These are phyloP conservation scores for Starmerella bombi DNA, from an alignment of 805 yeast species.

Conservation along the genomic window DNA sequence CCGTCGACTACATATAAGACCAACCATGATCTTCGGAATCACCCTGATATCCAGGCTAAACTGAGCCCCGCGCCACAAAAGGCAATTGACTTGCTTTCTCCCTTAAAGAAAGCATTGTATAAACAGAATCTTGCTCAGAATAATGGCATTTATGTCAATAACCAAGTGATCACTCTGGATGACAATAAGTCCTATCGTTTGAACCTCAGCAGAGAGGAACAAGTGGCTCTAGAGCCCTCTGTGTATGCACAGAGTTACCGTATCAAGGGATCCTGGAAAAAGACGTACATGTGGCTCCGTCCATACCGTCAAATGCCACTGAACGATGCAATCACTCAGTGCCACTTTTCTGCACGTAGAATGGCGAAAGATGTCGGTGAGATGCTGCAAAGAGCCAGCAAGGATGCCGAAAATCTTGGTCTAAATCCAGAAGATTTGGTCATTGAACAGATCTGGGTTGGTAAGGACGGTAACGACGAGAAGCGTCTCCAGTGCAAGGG, in stretches of 20 bases:
- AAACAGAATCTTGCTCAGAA: slow-evolving; percentile 44
- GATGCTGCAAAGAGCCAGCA: slow-evolving; percentile 56
- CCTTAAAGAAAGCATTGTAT: slow-evolving; percentile 57
- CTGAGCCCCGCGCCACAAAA: slow-evolving; percentile 42
- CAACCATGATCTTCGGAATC: slow-evolving; percentile 18
- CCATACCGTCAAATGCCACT: slow-evolving; percentile 59
- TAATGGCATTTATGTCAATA: slow-evolving; percentile 58
- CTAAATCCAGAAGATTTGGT: slow-evolving; percentile 50
- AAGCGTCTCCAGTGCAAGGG: slow-evolving; percentile 72
- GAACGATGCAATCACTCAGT: slow-evolving; percentile 75
- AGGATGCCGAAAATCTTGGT: slow-evolving; percentile 50
- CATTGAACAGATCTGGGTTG: slow-evolving; percentile 77
- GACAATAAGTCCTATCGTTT: slow-evolving; percentile 38
- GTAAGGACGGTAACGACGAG: slow-evolving; percentile 67
- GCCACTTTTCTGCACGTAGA: slow-evolving; percentile 73
- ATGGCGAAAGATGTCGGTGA: slow-evolving; percentile 68
- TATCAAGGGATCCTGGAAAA: slow-evolving; percentile 76
- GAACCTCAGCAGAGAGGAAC: slow-evolving; percentile 47
- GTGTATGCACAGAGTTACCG: slow-evolving; percentile 70
- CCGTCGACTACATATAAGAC: slow-evolving; percentile 7
- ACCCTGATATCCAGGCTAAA: slow-evolving; percentile 17
- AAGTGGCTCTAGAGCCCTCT: slow-evolving; percentile 74
- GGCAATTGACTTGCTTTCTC: slow-evolving; percentile 37
- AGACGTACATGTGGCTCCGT: slow-evolving; percentile 67
- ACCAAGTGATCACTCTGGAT: slow-evolving; percentile 35